A percentile compares a stretch with the other conserved stretches of the same genome.
phyloP scores from a whole-genome alignment of 345 rosid species.

The Gossypium australe region DNA sequence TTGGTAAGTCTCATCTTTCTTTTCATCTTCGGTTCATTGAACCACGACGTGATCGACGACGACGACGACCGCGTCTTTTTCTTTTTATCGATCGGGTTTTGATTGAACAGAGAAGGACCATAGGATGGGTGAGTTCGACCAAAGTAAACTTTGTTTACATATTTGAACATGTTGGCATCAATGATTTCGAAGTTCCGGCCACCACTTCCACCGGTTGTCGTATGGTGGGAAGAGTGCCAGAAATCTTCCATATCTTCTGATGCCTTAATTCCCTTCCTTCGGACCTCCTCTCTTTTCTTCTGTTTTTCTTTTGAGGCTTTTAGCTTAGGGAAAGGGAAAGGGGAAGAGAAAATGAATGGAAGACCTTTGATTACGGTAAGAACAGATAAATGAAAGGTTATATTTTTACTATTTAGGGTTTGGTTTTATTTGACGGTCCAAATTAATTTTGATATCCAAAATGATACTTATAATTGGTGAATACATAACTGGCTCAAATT shows the following conservation, averaged over 20 bases:
- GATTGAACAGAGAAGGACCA: neutral
- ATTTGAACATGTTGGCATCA: neutral
- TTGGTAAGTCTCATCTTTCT: conserved; percentile 12
- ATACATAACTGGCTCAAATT: too few species aligned
- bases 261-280: neutral
- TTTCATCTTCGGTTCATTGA: conserved; percentile 7
- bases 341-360: neutral
- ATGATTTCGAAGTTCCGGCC: neutral
- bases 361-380: neutral
- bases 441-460: too few species aligned
- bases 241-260: neutral
- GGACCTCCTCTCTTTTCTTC: neutral
- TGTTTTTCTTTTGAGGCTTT: neutral
- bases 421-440: neutral
- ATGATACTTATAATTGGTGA: too few species aligned
- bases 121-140: neutral
- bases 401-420: neutral
- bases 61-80: neutral
- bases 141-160: neutral
- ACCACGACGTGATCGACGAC: neutral
- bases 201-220: neutral
- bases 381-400: neutral
- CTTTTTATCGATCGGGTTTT: neutral
- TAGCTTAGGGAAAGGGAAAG: neutral
- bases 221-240: neutral